Evolutionary conservation across 148 eudicot genomes (phyloP).

Genomic region (Linanthus parryae): DNA sequence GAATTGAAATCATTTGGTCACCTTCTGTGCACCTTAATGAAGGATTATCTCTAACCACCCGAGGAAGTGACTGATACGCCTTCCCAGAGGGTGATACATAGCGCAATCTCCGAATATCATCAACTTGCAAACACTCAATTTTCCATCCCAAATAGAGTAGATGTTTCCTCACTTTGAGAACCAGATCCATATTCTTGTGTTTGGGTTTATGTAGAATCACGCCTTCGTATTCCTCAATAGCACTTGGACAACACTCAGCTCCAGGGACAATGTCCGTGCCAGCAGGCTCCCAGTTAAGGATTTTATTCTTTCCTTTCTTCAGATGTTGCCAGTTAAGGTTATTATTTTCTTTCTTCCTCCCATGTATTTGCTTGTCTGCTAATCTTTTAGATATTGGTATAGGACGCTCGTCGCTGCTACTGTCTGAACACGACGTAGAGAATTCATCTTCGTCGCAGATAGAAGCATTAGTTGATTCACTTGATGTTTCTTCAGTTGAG

Average conservation of each 20-base stretch:
- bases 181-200: slow-evolving; percentile 5
- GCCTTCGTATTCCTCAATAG: slow-evolving; percentile 30
- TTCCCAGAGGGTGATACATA: slow-evolving; percentile 57
- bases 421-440: too few relatives aligned
- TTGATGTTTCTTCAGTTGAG: too few relatives aligned
- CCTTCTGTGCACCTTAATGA: too few relatives aligned
- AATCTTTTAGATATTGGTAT: too few relatives aligned
- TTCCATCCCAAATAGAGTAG: slow-evolving; percentile 60
- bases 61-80: slow-evolving; percentile 24
- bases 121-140: slow-evolving; percentile 25
- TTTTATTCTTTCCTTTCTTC: slow-evolving; percentile 4
- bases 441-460: too few relatives aligned
- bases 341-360: too few relatives aligned
- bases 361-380: too few relatives aligned
- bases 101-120: slow-evolving; percentile 11
- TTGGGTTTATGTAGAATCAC: too few relatives aligned
- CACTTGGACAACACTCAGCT: slow-evolving; percentile 34
- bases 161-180: slow-evolving; percentile 36
- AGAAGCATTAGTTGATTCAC: too few relatives aligned
- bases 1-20: too few relatives aligned
- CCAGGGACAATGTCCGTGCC: slow-evolving; percentile 28
- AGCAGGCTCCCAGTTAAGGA: slow-evolving; percentile 29
- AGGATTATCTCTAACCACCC: background rate
- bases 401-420: too few relatives aligned
- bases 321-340: too few relatives aligned